Evolutionary conservation across 208 protist species (phyloP), one percentile per base, ranked within the genome.

Genomic region (Acanthamoeba sp.): DNA sequence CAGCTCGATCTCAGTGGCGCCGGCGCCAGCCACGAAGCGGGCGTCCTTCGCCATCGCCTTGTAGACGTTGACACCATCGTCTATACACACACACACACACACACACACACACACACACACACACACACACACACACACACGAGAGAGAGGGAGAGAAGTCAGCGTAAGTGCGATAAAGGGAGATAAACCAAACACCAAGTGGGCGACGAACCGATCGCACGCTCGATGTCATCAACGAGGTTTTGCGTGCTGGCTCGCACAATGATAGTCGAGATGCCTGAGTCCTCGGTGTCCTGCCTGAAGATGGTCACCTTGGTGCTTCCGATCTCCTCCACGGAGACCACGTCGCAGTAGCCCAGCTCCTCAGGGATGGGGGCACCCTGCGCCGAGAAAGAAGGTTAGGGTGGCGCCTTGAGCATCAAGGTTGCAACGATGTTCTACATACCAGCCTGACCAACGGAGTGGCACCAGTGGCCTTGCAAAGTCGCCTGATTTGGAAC

Each of bases 401-500:
- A 50, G n/a, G n/a, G 10, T 50, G 24, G 14, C 50, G 20, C n/a
- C 16, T 38, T 91, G 34, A 78, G 36, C 32, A 22, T 45, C 18
- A 50, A 29, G 71, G n/a, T n/a, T n/a, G n/a, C n/a, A 16, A 24
- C 32, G 36, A 80, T 6, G 20, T 12, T 18, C 29, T 14, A 95
- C 84, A 16, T 87, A 96, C 98, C 59, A 99, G 95, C 29, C 98
- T 97, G 40, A 98, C 98, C 52, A 99, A 95, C 42, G 98, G 96
- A 29, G 97, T 99, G 38, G 99, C 99, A 55, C 98, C 99, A 27
- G 99, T 98, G 16, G 99, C 98, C 57, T 98, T 96, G 95, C 99
- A 99, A 29, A 99, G 95, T 64, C 99, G 98, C 55, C 99, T 98
- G 45, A 99, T 95, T 94, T 99, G 99, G 97, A 99, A 99, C 97